These are phyloP conservation scores for Lactarius indigo DNA, from an alignment of 768 basidiomycete species.

Conservation along the genomic window DNA sequence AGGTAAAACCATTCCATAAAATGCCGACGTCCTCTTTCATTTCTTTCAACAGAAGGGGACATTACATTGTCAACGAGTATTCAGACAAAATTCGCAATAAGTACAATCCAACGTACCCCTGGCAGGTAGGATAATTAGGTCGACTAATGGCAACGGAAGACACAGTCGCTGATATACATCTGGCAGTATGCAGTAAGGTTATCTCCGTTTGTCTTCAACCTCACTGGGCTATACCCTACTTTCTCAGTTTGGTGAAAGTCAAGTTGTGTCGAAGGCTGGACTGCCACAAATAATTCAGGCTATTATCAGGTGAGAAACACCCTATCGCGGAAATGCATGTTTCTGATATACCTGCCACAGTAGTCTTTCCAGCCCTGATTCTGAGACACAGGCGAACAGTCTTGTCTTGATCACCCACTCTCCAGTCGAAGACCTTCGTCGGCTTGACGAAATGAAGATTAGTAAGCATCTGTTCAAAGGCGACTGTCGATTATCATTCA, in stretches of 20 bases:
- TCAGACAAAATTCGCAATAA: conserved; percentile 62
- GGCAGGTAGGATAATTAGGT: conserved; percentile 54
- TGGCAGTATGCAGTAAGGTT: conserved; percentile 60
- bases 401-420: conserved; percentile 72
- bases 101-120: conserved; percentile 59
- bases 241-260: conserved; percentile 72
- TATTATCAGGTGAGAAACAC: conserved; percentile 53
- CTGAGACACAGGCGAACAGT: conserved; percentile 63
- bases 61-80: conserved; percentile 71
- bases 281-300: conserved; percentile 71
- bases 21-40: conserved; percentile 16
- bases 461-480: conserved; percentile 44
- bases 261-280: conserved; percentile 61
- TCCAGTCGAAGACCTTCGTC: conserved; percentile 50
- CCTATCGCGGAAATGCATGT: neutral
- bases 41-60: conserved; percentile 48
- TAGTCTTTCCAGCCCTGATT: conserved; percentile 71
- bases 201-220: conserved; percentile 3
- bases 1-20: conserved; percentile 40
- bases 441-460: conserved; percentile 76
- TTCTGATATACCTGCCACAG: conserved; percentile 36
- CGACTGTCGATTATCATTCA: neutral
- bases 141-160: conserved; percentile 25
- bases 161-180: conserved; percentile 1
- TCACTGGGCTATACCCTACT: conserved; percentile 14